phyloP scores from a whole-genome alignment of 768 basidiomycete genomes.

The Candolleomyces eurysporus region DNA sequence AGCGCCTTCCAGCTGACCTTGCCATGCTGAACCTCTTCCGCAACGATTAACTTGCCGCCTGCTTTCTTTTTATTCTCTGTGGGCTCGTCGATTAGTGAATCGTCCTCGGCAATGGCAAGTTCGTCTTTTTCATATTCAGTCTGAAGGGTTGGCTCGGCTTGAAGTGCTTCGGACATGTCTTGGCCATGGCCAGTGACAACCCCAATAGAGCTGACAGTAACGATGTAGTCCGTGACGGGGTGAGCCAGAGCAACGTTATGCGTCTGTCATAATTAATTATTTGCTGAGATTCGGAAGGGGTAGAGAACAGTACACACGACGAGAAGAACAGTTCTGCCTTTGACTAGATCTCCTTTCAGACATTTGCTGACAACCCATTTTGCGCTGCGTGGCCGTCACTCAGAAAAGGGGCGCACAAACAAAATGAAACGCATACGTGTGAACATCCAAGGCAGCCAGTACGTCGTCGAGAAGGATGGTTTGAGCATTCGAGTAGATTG shows the following conservation, averaged over 20 bases:
- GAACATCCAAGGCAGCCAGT: conserved; percentile 56
- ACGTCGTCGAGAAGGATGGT: conserved; percentile 75
- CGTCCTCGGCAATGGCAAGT: conserved; percentile 18
- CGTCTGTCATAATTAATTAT: conserved; percentile 35
- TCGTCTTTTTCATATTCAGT: neutral
- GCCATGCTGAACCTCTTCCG: conserved; percentile 58
- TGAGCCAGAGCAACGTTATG: conserved; percentile 52
- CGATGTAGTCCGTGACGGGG: conserved; percentile 54
- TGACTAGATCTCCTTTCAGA: conserved; percentile 73
- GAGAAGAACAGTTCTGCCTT: conserved; percentile 81
- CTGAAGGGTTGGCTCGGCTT: conserved; percentile 19
- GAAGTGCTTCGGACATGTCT: conserved; percentile 45
- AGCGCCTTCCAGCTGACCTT: conserved; percentile 50
- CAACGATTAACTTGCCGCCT: conserved; percentile 57
- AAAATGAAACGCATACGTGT: conserved; percentile 19
- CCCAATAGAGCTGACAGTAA: conserved; percentile 55
- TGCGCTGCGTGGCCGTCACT: conserved; percentile 53
- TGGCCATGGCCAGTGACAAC: conserved; percentile 45
- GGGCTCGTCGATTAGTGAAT: conserved; percentile 23
- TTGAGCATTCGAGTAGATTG: conserved; percentile 49
- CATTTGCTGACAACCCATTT: conserved; percentile 80
- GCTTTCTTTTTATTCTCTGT: conserved; percentile 15
- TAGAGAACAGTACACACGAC: conserved; percentile 45
- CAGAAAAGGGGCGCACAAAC: neutral
- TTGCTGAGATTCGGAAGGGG: neutral